A percentile compares a stretch with the other conserved stretches of the same genome.
Conservation (phyloP, 2,329 filamentous ascomycete genomes). For the Pyrenochaeta sp. region DNA sequence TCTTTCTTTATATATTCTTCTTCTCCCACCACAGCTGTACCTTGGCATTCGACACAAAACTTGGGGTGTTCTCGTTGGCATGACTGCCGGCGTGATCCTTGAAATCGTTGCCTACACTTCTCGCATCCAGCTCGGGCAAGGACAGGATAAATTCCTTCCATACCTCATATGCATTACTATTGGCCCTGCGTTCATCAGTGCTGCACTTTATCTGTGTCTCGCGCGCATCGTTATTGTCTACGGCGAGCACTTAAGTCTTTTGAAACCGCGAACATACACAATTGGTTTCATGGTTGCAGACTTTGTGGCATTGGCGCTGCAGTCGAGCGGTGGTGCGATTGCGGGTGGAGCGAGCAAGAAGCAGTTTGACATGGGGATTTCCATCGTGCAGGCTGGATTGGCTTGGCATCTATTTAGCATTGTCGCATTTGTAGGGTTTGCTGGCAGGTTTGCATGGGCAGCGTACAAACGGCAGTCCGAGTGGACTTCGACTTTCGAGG, state of each 20-base stretch:
- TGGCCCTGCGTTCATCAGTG: conserved; percentile 61
- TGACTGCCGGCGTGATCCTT: conserved; percentile 55
- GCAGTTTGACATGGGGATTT: conserved; percentile 54
- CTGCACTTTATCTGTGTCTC: conserved; percentile 61
- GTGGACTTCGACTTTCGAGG: neutral
- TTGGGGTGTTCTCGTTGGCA: conserved; percentile 60
- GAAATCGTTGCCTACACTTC: conserved; percentile 63
- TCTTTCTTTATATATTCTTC: conserved; percentile 25
- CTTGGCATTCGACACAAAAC: conserved; percentile 58
- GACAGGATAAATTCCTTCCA: conserved; percentile 55
- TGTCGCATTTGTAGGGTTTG: conserved; percentile 45
- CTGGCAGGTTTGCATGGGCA: neutral
- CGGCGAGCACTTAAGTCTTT: conserved; percentile 39
- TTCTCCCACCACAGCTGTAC: conserved; percentile 56
- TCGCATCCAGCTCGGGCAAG: conserved; percentile 60
- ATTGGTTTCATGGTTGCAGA: conserved; percentile 65
- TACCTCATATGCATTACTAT: conserved; percentile 63
- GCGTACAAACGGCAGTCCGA: neutral
- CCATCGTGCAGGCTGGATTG: conserved; percentile 63
- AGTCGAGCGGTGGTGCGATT: conserved; percentile 63
- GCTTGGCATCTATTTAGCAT: conserved; percentile 61
- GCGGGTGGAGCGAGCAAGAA: conserved; percentile 53
- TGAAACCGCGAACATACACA: conserved; percentile 53
- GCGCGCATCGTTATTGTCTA: conserved; percentile 62
- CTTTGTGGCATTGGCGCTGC: conserved; percentile 62